Percentiles rank a stretch among this genome's conserved stretches.
Conservation (phyloP, 2,329 filamentous ascomycete species). For the Geosmithia flava region DNA sequence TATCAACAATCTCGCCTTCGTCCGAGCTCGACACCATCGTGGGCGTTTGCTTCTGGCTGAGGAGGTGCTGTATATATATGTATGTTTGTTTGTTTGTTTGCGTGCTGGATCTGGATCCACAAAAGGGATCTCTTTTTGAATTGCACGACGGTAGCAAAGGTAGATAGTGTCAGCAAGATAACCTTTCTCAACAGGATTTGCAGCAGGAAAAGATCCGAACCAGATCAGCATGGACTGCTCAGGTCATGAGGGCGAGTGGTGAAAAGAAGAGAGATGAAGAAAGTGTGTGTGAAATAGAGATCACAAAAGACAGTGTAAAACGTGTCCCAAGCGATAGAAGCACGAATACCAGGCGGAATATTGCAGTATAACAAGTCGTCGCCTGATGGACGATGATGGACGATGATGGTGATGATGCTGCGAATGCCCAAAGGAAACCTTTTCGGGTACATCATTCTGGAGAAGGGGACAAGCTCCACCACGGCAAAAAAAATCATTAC, state of each 20-base stretch:
- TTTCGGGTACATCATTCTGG: background rate
- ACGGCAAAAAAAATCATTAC: background rate
- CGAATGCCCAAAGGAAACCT: background rate
- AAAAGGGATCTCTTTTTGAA: constrained; percentile 10
- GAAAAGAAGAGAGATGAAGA: background rate
- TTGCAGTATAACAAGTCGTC: background rate
- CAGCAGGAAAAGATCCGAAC: constrained; percentile 27
- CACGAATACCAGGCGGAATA: background rate
- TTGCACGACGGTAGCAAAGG: constrained; percentile 6
- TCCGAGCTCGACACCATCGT: constrained; percentile 52
- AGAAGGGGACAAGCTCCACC: background rate
- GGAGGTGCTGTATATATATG: background rate
- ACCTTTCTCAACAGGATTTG: constrained; percentile 13
- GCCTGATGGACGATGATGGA: background rate
- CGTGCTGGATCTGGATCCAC: constrained; percentile 6
- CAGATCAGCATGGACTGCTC: constrained; percentile 26
- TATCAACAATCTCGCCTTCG: constrained; percentile 79
- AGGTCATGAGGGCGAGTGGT: constrained; percentile 9
- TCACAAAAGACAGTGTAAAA: background rate
- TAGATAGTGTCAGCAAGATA: constrained; percentile 21
- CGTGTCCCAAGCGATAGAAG: background rate
- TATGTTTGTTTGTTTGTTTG: background rate
- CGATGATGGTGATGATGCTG: background rate
- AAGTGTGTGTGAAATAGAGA: background rate
- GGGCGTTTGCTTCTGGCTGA: constrained; percentile 1